Percentiles rank a stretch among this genome's conserved stretches.
These are phyloP conservation scores for Acacia acuminata DNA, from an alignment of 306 rosid species.

Conservation along the genomic window DNA sequence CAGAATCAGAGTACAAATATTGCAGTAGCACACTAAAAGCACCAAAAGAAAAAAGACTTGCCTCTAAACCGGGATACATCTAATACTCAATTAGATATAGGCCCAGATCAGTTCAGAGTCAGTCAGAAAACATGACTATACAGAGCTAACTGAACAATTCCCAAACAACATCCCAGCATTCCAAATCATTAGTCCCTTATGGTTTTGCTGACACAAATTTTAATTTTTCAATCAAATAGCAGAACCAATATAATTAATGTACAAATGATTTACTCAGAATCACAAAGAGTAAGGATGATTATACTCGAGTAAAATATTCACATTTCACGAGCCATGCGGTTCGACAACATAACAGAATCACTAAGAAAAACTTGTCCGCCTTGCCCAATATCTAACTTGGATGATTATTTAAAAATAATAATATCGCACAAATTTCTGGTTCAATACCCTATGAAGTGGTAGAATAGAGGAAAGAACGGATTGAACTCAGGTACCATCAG, in stretches of 20 bases:
- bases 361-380: not conserved
- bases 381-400: not conserved
- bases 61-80: not conserved
- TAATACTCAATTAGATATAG: not conserved
- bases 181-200: not conserved
- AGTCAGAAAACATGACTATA: not conserved
- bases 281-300: not conserved
- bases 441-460: too few species aligned
- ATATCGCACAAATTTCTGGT: not conserved
- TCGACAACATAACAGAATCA: too few species aligned
- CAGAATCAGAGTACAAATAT: not conserved
- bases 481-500: not conserved
- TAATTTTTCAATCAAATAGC: not conserved
- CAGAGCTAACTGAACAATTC: not conserved
- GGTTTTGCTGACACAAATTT: not conserved
- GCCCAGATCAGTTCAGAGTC: not conserved
- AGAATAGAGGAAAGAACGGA: too few species aligned
- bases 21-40: not conserved
- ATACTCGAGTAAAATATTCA: not conserved
- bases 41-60: not conserved
- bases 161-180: not conserved
- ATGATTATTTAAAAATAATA: slow-evolving; percentile 10
- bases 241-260: not conserved
- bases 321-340: not conserved
- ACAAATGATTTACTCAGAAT: not conserved